A percentile compares a stretch with the other conserved stretches of the same genome.
Evolutionary conservation across 148 eudicot species (phyloP).

Genomic region (Arbutus unedo): DNA sequence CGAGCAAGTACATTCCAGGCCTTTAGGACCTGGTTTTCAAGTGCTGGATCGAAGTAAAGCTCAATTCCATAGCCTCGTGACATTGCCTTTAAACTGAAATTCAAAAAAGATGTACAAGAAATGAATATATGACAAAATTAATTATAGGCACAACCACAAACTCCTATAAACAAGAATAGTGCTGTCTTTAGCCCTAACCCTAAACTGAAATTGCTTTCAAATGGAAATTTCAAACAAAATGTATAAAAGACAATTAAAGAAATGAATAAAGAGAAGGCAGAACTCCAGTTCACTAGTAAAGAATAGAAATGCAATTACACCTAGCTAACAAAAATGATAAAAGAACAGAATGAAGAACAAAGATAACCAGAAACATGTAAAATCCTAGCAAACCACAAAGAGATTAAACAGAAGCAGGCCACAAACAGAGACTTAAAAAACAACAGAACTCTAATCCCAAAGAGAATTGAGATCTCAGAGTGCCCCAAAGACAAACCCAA

Average conservation of each 20-base stretch:
- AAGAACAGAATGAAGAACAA: background rate
- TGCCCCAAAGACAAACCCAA: background rate
- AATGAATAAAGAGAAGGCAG: background rate
- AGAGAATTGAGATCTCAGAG: conserved; percentile 15
- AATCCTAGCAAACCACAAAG: conserved; percentile 5
- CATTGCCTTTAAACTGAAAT: conserved; percentile 31
- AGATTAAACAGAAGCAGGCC: background rate
- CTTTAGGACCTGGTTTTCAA: conserved; percentile 84
- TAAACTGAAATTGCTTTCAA: conserved; percentile 38
- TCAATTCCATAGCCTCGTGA: conserved; percentile 82
- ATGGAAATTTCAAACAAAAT: background rate
- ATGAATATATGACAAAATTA: background rate
- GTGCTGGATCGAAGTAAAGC: conserved; percentile 85
- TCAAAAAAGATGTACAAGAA: background rate
- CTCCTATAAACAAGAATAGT: background rate
- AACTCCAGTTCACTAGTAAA: background rate
- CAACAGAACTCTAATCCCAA: background rate
- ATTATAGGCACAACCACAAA: background rate
- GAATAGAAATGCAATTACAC: background rate
- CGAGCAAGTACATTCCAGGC: conserved; percentile 88
- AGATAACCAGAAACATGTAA: background rate
- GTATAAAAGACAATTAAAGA: background rate
- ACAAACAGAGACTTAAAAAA: conserved; percentile 3
- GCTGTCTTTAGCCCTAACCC: conserved; percentile 3
- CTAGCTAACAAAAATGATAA: background rate